Percentiles rank a stretch among this genome's conserved stretches.
These are phyloP conservation scores for Blastocystis hominis DNA, from an alignment of 352 stramenopile genomes.

Conservation along the genomic window DNA sequence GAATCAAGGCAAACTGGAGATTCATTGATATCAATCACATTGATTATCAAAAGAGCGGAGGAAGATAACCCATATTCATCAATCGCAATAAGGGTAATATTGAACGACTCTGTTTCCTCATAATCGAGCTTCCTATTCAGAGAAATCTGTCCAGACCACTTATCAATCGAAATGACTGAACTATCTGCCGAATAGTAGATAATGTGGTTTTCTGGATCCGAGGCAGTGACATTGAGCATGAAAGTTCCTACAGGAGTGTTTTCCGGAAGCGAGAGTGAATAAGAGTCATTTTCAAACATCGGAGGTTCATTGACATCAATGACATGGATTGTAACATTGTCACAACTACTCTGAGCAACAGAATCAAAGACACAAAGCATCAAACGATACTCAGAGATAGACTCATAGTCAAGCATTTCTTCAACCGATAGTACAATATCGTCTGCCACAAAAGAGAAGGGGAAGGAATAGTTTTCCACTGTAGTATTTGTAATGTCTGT, in stretches of 20 bases:
- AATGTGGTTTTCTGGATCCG: neutral
- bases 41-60: neutral
- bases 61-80: neutral
- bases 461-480: neutral
- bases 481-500: neutral
- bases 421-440: neutral
- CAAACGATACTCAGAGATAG: neutral
- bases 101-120: neutral
- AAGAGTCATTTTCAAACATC: neutral
- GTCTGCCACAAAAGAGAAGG: neutral
- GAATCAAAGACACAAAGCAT: neutral
- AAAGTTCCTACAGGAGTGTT: neutral
- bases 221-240: neutral
- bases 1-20: neutral
- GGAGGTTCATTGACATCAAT: neutral
- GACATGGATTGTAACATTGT: neutral
- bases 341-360: neutral
- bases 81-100: neutral
- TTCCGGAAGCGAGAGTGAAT: neutral
- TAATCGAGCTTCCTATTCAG: neutral
- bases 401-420: neutral
- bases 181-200: neutral
- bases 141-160: neutral
- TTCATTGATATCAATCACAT: neutral
- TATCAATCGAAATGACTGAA: neutral